Base-by-base conservation (phyloP, 441 rosid species). In the Aquilaria agallochum region DNA sequence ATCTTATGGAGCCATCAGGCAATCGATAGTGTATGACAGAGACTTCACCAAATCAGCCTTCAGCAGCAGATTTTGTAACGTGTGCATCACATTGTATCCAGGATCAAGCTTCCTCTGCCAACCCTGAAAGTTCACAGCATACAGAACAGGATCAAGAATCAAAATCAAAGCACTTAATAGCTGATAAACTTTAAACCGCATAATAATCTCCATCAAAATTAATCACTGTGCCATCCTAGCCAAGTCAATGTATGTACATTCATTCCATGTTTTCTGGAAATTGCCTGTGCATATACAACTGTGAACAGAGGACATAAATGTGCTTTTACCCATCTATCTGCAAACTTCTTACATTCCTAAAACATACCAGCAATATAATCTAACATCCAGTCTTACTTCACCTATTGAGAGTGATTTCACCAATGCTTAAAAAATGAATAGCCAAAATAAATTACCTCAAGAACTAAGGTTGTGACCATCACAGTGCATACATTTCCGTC, bases 61-160 rank as follows among this genome's bases (percentile, higher is more conserved):
- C 7, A 84, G 75, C 46, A 84, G 72, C 79, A 84, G 57, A 13
- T 64, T 58, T 60, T 75, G 84, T 60, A 84, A 65, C 2, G 83
- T 70, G 3, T 48, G 65, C 84, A 84, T 81, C 49, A 81, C 78
- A 56, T 84, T 75, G 11, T 79, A 75, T 36, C 69, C 81, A 1
- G 89, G 86, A 70, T 84, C 89, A 2, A 84, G 82, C 55, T 84
- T 84, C 53, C 79, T 51, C 62, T 84, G 89, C 89, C 89, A 81
- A 2, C 84, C 89, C 84, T 80, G 49, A 10, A 53, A 50, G 32
- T 32, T 12, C 53, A 32, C 9, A 62, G 13, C 32, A 4, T 44
- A 55, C 47, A 44, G 14, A 62, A 34, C 32, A 14, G 27, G 33
- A 9, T 50, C 5, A 52, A 31, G 30, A 51, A 61, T 14, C 15